Base-by-base conservation (phyloP, 2,329 filamentous ascomycete species). In the Ascochyta koolunga region DNA sequence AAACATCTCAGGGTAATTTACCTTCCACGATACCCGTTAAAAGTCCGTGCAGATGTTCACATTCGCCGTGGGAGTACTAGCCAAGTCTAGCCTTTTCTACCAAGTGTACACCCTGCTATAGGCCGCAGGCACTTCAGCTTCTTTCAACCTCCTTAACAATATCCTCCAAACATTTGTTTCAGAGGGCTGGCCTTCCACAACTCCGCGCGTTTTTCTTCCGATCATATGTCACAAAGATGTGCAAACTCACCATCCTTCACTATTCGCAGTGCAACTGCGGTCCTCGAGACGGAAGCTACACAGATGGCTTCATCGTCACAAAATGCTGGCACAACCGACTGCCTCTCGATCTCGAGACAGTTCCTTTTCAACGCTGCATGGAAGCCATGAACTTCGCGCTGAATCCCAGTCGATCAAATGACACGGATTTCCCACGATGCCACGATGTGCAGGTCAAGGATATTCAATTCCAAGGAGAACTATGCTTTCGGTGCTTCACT, bases 261-360 rank as follows among this genome's bases (percentile, higher is more conserved):
- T 46, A 46, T 33, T 31, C 43, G 6, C 33, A 38, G 10, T 46
- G 43, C 25, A 38, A 29, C 11, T 38, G 38, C 38, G 22, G 31
- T 18, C 25, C 37, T 5, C 29, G n/a, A 13, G 46, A 49, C 9
- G 46, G 29, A 19, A 41, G 21, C 46, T 10, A 19, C 25, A 31
- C 15, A 15, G 29, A 41, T 7, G 46, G 46, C n/a, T 49, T 49
- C 16, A 40, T 49, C 22, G 29, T 50, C 1, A 36, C 38, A 15
- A 42, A 42, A 42, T 11, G 24, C 4, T 50, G 46, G 38, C 13
- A 42, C 38, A 21, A 37, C 4, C 46, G 46, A 16, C 18, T 50
- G 9, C 10, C 15, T 11, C 21, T 50, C 13, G 46, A 50, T 5
- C 16, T n/a, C 3, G 46, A 50, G 2, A 15, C 11, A 15, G 46